Percentiles rank a stretch among this genome's conserved stretches.
These are phyloP conservation scores for Panellus pusillus DNA, from an alignment of 768 basidiomycete genomes.

Conservation along the genomic window DNA sequence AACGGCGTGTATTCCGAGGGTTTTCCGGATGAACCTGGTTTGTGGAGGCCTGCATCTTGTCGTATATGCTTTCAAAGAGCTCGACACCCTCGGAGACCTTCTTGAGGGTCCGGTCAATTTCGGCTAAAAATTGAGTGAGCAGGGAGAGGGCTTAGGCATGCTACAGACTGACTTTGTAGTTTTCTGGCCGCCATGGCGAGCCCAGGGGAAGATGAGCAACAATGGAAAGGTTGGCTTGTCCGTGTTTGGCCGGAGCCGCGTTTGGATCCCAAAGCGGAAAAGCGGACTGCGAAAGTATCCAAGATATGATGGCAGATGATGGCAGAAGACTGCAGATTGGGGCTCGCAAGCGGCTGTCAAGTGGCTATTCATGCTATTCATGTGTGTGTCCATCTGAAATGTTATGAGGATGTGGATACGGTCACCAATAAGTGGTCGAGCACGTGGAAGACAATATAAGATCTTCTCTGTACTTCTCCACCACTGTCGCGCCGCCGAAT, in stretches of 20 bases:
- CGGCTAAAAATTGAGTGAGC: slow-evolving; percentile 54
- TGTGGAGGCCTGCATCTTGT: slow-evolving; percentile 95
- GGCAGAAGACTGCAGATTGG: too few species aligned
- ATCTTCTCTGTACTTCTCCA: neutral
- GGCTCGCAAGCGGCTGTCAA: too few species aligned
- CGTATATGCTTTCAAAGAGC: slow-evolving; percentile 92
- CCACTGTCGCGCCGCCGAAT: slow-evolving; percentile 40
- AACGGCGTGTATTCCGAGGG: neutral
- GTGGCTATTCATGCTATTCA: too few species aligned
- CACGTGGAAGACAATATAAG: too few species aligned
- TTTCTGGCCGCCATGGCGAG: slow-evolving; percentile 84
- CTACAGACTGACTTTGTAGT: slow-evolving; percentile 66
- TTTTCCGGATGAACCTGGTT: slow-evolving; percentile 52
- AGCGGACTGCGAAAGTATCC: too few species aligned
- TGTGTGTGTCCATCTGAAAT: too few species aligned
- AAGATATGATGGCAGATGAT: too few species aligned
- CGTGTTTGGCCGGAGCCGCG: slow-evolving; percentile 1
- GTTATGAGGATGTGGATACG: too few species aligned
- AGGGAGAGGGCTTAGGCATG: neutral
- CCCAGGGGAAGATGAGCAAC: slow-evolving; percentile 16
- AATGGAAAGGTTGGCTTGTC: slow-evolving; percentile 2
- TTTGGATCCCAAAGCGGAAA: too few species aligned
- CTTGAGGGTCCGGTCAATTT: slow-evolving; percentile 98
- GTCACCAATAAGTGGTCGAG: too few species aligned
- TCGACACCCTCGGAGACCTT: slow-evolving; percentile 95